Evolutionary conservation across 306 rosid species (phyloP).

Genomic region (Cicer cuneatum): DNA sequence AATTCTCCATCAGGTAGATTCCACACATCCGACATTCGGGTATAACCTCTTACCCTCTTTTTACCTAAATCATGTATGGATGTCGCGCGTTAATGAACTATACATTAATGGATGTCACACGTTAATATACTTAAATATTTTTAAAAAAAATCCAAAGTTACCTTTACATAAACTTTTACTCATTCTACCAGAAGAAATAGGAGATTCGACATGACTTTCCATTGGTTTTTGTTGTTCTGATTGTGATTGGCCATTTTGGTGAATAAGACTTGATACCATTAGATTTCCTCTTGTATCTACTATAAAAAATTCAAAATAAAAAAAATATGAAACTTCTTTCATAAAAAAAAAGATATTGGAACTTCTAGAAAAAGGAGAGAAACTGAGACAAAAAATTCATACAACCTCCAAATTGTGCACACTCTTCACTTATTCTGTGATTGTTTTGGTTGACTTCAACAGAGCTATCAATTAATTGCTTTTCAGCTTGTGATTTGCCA

Average conservation of each 20-base stretch:
- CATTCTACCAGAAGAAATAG: not conserved
- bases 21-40: constrained; percentile 30
- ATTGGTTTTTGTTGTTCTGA: constrained; percentile 10
- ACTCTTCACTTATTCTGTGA: not conserved
- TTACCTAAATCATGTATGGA: constrained; percentile 13
- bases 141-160: not conserved
- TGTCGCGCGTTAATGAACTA: not conserved
- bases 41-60: constrained; percentile 28
- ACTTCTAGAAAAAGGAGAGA: not conserved
- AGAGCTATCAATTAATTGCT: constrained; percentile 18
- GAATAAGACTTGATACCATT: constrained; percentile 4
- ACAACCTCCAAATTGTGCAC: constrained; percentile 2
- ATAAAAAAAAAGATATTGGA: not conserved
- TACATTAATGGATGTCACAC: not conserved
- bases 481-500: not conserved
- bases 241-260: constrained; percentile 4
- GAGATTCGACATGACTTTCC: constrained; percentile 16
- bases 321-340: not conserved
- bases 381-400: not conserved
- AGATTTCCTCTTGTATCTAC: constrained; percentile 9
- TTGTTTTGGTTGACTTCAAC: constrained; percentile 19
- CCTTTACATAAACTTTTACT: not conserved
- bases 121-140: not conserved
- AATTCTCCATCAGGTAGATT: constrained; percentile 16
- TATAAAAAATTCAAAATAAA: constrained; percentile 8